Evolutionary conservation across 1,284 basidiomycete genomes (phyloP).

Genomic region (Filobasidium uniguttulatum): DNA sequence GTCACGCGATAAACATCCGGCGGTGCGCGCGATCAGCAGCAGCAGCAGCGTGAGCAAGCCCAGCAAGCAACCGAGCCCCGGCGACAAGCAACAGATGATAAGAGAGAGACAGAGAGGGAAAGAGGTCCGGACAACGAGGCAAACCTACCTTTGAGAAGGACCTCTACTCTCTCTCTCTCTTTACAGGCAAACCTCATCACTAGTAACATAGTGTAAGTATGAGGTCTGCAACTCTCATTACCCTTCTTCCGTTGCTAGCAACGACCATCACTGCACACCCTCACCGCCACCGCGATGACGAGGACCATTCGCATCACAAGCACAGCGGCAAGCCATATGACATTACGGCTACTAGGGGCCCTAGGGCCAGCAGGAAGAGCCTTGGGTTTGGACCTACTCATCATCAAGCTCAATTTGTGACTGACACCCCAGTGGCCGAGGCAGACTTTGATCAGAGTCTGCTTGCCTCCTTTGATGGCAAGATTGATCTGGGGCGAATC

Average conservation of each 20-base stretch:
- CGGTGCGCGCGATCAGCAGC: too few species aligned
- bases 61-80: too few species aligned
- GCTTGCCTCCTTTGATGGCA: background rate
- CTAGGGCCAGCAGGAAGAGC: background rate
- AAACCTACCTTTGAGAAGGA: too few species aligned
- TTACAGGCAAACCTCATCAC: too few species aligned
- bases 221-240: constrained; percentile 30
- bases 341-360: background rate
- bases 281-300: constrained; percentile 20
- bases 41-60: too few species aligned
- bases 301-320: constrained; percentile 12
- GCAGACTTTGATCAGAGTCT: constrained; percentile 3
- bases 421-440: constrained; percentile 37
- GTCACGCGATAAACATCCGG: too few species aligned
- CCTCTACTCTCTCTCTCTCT: too few species aligned
- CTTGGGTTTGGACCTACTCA: constrained; percentile 55
- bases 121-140: too few species aligned
- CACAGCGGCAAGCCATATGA: constrained; percentile 54
- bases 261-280: constrained; percentile 15
- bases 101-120: too few species aligned
- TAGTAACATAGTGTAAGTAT: too few species aligned
- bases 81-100: too few species aligned
- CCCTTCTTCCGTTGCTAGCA: constrained; percentile 33
- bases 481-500: background rate
- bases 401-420: constrained; percentile 54